Percentiles rank a stretch among this genome's conserved stretches.
phyloP scores from a whole-genome alignment of 2,329 filamentous ascomycete species.

The Aspergillus sp. region DNA sequence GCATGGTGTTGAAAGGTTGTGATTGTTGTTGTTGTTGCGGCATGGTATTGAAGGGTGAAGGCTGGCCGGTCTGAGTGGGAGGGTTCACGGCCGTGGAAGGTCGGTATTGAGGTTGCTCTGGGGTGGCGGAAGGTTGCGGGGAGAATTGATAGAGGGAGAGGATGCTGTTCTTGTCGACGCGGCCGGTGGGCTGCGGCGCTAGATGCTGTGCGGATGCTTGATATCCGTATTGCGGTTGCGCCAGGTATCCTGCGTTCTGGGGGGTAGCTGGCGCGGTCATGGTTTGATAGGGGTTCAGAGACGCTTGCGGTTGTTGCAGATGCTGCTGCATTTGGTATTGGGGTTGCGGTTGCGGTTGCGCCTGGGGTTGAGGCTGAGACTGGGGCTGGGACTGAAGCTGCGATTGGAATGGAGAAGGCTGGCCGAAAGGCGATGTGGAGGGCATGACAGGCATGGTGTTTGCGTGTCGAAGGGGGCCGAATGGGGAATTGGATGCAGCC shows the following conservation, averaged over 20 bases:
- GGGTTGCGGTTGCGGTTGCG: conserved; percentile 24
- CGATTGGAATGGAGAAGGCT: conserved; percentile 28
- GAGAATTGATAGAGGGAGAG: conserved; percentile 50
- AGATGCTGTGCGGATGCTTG: conserved; percentile 31
- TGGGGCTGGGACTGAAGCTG: conserved; percentile 29
- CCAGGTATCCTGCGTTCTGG: conserved; percentile 28
- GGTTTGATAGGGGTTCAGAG: conserved; percentile 39
- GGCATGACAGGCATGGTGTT: conserved; percentile 43
- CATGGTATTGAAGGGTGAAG: conserved; percentile 17
- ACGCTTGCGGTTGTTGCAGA: conserved; percentile 18
- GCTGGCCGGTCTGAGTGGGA: conserved; percentile 22
- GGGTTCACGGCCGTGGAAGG: conserved; percentile 25
- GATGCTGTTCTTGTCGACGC: conserved; percentile 50
- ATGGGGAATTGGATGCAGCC: conserved; percentile 10
- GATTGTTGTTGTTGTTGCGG: conserved; percentile 9
- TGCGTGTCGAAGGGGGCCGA: conserved; percentile 35
- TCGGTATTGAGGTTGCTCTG: conserved; percentile 33
- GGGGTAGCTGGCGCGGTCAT: conserved; percentile 28
- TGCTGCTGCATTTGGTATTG: conserved; percentile 16
- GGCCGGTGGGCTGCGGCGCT: conserved; percentile 43
- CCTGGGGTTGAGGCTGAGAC: conserved; percentile 25
- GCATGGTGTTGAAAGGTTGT: too few species aligned
- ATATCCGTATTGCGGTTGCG: conserved; percentile 27
- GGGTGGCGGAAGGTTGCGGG: conserved; percentile 37
- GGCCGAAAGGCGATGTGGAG: conserved; percentile 34